These are phyloP conservation scores for Wickerhamomyces chambardii DNA, from an alignment of 805 yeast species.

Conservation along the genomic window DNA sequence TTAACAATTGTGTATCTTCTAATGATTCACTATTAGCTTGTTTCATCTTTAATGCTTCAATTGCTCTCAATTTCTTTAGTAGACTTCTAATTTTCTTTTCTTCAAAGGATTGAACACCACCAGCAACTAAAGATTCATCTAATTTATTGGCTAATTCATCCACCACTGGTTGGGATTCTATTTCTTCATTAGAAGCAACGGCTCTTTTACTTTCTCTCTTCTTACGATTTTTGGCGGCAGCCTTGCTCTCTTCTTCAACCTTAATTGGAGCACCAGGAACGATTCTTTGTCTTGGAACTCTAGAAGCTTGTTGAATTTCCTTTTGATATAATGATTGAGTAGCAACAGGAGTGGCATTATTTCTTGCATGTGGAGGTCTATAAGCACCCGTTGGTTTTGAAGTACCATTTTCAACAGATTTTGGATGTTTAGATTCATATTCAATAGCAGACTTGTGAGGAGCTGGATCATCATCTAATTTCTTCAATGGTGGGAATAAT, in stretches of 20 bases:
- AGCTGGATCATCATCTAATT: slow-evolving; percentile 42
- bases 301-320: slow-evolving; percentile 31
- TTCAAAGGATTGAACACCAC: slow-evolving; percentile 65
- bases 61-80: slow-evolving; percentile 92
- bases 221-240: slow-evolving; percentile 68
- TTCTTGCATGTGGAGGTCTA: slow-evolving; percentile 93
- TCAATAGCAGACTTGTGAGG: slow-evolving; percentile 69
- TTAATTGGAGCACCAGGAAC: slow-evolving; percentile 53
- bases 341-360: slow-evolving; percentile 21
- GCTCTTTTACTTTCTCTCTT: slow-evolving; percentile 58
- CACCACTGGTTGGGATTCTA: slow-evolving; percentile 1
- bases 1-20: slow-evolving; percentile 88
- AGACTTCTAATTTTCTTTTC: slow-evolving; percentile 89
- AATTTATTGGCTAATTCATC: slow-evolving; percentile 4
- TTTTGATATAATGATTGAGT: slow-evolving; percentile 47
- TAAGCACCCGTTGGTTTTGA: slow-evolving; percentile 81
- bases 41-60: slow-evolving; percentile 79
- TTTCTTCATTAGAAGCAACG: slow-evolving; percentile 1
- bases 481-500: slow-evolving; percentile 26
- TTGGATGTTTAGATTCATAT: slow-evolving; percentile 30
- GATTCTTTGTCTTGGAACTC: slow-evolving; percentile 26
- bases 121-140: slow-evolving; percentile 36
- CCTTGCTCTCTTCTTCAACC: slow-evolving; percentile 39
- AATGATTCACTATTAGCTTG: slow-evolving; percentile 76
- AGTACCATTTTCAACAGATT: slow-evolving; percentile 19